phyloP scores from a whole-genome alignment of 352 stramenopile species.

The Sclerospora graminicola region DNA sequence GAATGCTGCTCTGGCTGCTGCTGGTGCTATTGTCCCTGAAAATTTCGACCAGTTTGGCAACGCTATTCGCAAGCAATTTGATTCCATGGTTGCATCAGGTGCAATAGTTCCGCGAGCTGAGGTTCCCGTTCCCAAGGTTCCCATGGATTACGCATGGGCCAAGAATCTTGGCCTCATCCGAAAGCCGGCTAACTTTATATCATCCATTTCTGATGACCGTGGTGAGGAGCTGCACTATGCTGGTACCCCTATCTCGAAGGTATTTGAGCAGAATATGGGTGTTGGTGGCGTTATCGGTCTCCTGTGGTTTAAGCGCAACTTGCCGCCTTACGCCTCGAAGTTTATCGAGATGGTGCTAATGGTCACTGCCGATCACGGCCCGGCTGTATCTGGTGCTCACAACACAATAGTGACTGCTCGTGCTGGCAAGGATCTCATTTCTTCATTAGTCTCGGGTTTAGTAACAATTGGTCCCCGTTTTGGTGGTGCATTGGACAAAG shows the following conservation, averaged over 20 bases:
- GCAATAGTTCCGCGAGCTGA: conserved; percentile 82
- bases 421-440: conserved; percentile 96
- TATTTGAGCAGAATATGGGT: conserved; percentile 91
- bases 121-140: conserved; percentile 88
- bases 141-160: conserved; percentile 96
- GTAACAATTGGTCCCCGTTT: conserved; percentile 95
- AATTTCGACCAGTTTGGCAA: conserved; percentile 94
- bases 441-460: conserved; percentile 91
- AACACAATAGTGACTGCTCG: conserved; percentile 94
- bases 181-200: conserved; percentile 97
- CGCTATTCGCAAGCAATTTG: conserved; percentile 86
- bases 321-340: conserved; percentile 86
- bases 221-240: conserved; percentile 93
- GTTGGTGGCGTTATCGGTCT: conserved; percentile 91
- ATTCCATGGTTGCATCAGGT: conserved; percentile 67
- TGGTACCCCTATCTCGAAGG: conserved; percentile 92
- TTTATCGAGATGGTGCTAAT: conserved; percentile 98
- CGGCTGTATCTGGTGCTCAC: conserved; percentile 92
- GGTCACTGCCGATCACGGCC: conserved; percentile 95
- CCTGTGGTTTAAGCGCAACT: conserved; percentile 92
- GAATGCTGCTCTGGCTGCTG: conserved; percentile 85
- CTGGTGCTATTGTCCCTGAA: conserved; percentile 87
- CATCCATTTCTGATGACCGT: conserved; percentile 95
- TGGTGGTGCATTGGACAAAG: conserved; percentile 92
- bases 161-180: conserved; percentile 93